These are phyloP conservation scores for Aspergillus sp. DNA, from an alignment of 2,329 filamentous ascomycete genomes.

Conservation along the genomic window DNA sequence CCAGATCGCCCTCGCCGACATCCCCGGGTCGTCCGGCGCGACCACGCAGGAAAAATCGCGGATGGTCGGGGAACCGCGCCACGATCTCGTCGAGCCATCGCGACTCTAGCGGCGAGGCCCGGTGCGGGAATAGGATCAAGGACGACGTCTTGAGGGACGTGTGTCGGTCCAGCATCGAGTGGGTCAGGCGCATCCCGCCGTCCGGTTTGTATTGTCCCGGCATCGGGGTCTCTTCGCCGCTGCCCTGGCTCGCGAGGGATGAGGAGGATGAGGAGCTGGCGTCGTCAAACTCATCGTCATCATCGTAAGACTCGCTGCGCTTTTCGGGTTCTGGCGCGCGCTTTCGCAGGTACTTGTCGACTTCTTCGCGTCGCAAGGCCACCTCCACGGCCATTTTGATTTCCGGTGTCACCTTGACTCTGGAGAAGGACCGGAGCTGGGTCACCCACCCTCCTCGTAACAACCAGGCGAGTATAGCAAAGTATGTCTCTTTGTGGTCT, in stretches of 20 bases:
- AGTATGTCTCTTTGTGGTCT: slow-evolving; percentile 81
- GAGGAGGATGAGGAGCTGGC: slow-evolving; percentile 39
- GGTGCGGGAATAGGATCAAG: slow-evolving; percentile 74
- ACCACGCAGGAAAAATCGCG: slow-evolving; percentile 8
- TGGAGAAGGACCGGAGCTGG: slow-evolving; percentile 86
- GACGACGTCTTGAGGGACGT: slow-evolving; percentile 52
- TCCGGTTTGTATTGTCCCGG: slow-evolving; percentile 28
- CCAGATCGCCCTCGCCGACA: slow-evolving; percentile 18
- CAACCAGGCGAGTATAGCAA: slow-evolving; percentile 90
- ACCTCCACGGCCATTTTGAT: slow-evolving; percentile 79
- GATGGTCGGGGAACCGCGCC: slow-evolving; percentile 34
- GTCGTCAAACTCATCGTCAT: slow-evolving; percentile 24
- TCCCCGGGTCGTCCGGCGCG: slow-evolving; percentile 6
- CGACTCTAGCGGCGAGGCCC: slow-evolving; percentile 74
- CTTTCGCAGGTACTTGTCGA: slow-evolving; percentile 42
- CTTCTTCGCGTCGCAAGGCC: slow-evolving; percentile 65
- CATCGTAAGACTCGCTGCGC: neutral
- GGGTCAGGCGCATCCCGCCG: slow-evolving; percentile 28
- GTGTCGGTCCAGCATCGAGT: slow-evolving; percentile 35
- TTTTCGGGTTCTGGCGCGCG: slow-evolving; percentile 1
- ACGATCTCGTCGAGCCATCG: slow-evolving; percentile 60
- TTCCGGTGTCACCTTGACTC: slow-evolving; percentile 79
- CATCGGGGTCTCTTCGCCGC: slow-evolving; percentile 39
- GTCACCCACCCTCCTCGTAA: slow-evolving; percentile 92
- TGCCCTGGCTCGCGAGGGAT: slow-evolving; percentile 38